Evolutionary conservation across 1,284 basidiomycete genomes (phyloP).

Genomic region (Cutaneotrichosporon cyanovorans): DNA sequence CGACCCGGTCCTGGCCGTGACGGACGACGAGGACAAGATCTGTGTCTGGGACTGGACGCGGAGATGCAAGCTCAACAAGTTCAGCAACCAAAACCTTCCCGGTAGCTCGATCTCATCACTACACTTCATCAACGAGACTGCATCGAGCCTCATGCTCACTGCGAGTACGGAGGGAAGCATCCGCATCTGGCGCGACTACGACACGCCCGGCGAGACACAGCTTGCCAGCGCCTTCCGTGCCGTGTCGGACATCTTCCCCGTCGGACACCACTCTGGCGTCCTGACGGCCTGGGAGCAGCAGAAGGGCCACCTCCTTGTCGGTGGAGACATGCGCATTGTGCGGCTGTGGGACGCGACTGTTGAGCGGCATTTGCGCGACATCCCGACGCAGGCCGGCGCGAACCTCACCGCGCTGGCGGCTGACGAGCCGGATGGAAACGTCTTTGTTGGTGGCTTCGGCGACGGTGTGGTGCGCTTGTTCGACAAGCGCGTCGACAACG

Average conservation of each 20-base stretch:
- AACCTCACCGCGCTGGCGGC: slow-evolving; percentile 80
- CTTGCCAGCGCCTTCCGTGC: slow-evolving; percentile 92
- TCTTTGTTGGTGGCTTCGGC: slow-evolving; percentile 85
- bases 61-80: slow-evolving; percentile 66
- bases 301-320: slow-evolving; percentile 74
- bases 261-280: slow-evolving; percentile 62
- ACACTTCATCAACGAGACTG: slow-evolving; percentile 94
- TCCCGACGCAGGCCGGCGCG: slow-evolving; percentile 82
- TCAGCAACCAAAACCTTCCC: slow-evolving; percentile 79
- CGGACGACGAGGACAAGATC: slow-evolving; percentile 79
- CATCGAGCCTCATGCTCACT: slow-evolving; percentile 80
- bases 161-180: slow-evolving; percentile 87
- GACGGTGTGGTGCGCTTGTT: slow-evolving; percentile 87
- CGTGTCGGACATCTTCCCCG: slow-evolving; percentile 65
- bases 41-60: slow-evolving; percentile 94
- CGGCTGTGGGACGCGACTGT: slow-evolving; percentile 93
- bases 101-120: slow-evolving; percentile 80
- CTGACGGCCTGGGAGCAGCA: slow-evolving; percentile 92
- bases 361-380: slow-evolving; percentile 64
- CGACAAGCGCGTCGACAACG: slow-evolving; percentile 78
- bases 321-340: slow-evolving; percentile 83
- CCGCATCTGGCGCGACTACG: slow-evolving; percentile 84
- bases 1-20: slow-evolving; percentile 78
- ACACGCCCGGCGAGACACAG: slow-evolving; percentile 52
- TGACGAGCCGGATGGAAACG: slow-evolving; percentile 64